Base-by-base conservation (phyloP, 1,284 basidiomycete species). In the Megacollybia platyphylla region DNA sequence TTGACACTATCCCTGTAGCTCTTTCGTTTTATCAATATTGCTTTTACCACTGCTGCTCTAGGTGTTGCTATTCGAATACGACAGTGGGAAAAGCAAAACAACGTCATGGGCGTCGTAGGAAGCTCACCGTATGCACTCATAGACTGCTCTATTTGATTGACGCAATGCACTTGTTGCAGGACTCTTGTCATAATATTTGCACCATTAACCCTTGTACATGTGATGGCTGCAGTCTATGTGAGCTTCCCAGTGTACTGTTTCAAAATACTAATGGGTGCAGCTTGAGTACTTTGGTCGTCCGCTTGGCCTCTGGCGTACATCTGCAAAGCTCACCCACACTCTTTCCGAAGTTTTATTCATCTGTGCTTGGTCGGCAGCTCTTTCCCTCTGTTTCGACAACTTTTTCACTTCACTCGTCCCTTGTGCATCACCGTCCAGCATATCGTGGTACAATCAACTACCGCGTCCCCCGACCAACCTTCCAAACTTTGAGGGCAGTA, bases 231-330 rank as follows among this genome's bases (percentile, higher is more conserved):
- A 31, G 78, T 91, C 50, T 88, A 87, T 58, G 86, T 87, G 57
- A 47, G 80, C 64, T 7, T 29, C 13, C 10, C 28, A 28, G 38
- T 41, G 34, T 26, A 45, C 7, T 36, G 24, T 36, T 46, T 32
- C 32, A 27, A 36, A 37, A 46, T 46, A 52, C 47, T 50, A 36
- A 44, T 29, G 8, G 10, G 40, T 43, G 28, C 37, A 89, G 86
- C 68, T 88, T 43, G 90, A 94, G 62, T 94, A 94, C 61, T 90
- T 91, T 57, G 31, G 90, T 36, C 76, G 85, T 29, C 90, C 91
- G 3, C 70, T 94, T 35, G 91, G 90, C 9, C 68, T 94, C 26
- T 94, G 91, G 91, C 71, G 73, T 43, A 88, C 88, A 17, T 87
- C 86, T 28, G 73, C 65, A 44, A 91, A 91, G 60, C 71, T 89